Evolutionary conservation across 352 stramenopile genomes (phyloP), one percentile per base, ranked within the genome.

Genomic region (Porosira glacialis): DNA sequence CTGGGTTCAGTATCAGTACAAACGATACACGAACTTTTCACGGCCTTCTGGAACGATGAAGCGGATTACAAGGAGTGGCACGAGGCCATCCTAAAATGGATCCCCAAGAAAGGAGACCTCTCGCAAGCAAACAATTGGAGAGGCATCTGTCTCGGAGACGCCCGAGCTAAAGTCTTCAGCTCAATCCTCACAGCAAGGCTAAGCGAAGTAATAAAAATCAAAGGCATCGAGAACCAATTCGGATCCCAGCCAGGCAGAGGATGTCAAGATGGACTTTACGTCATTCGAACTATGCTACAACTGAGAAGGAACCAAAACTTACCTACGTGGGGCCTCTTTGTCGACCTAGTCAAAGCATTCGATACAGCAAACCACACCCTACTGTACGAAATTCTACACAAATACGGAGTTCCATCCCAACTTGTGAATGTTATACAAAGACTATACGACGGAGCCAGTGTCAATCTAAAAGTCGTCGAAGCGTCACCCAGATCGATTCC

Each of bases 321-420:
- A 0, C 19, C 11, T 19, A 60, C 62, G 2, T 60, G 58, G 21
- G 56, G 64, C 6, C 45, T 13, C 0, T 80, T 80, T 59, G 45
- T 61, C 5, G 65, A 80, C 26, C 53, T 80, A 15, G 70, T 80
- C 1, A 81, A 81, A 63, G 65, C 66, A 3, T 77, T 56, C 43
- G 72, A 81, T 43, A 81, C 72, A 30, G 45, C 57, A 7, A 61
- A 74, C 22, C 66, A 77, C 38, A 30, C 39, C 21, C 43, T 79
- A 0, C 10, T 80, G 3, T 21, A 58, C 17, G 19, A 67, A 2
- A 59, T 78, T 13, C 43, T 70, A 11, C 15, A 66, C 31, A 63
- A 53, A n/a, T 65, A 50, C 26, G 55, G 60, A n/a, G 44, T n/a
- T 22, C 60, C 60, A 17, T 48, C 59, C 22, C 67, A 78, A 58